Evolutionary conservation across 2,329 filamentous ascomycete genomes (phyloP), one percentile per base, ranked within the genome.

Genomic region (Colletotrichum costaricense): DNA sequence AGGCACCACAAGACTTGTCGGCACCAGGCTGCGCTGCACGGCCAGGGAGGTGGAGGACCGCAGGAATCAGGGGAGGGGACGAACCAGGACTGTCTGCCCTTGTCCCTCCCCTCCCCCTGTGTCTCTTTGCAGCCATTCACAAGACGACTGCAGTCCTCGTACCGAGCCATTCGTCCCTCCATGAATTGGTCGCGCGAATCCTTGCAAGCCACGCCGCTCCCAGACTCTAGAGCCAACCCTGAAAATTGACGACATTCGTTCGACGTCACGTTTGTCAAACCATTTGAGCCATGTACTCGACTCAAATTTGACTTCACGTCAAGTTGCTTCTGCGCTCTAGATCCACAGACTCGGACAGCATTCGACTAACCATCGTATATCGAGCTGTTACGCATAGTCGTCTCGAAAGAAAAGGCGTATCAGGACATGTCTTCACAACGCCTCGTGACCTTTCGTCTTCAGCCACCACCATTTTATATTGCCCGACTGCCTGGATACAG

Each of bases 181-280:
- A 52, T 54, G n/a, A 26, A 56, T 38, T 60, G 6, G n/a, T 28
- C n/a, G 64, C 33, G 30, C 57, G 14, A 33, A 72, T 69, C 69
- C 69, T 72, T 63, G 69, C 42, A 72, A 46, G 55, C 69, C 69
- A 68, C 35, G 46, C 64, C 63, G 26, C 38, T 28, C 56, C 52
- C 38, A 24, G n/a, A 30, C 52, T 19, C 55, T 58, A 14, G 49
- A 68, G 26, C 22, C 49, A 28, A 55, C 58, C 11, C 58, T 62
- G 35, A 69, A 28, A 69, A 69, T 69, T 46, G 67, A 69, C 52
- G 28, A 69, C 62, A 28, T 24, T 64, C n/a, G 5, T 38, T 57
- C 46, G 46, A 38, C 24, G 42, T 63, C 22, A 55, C 12, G 19
- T 52, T n/a, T 49, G 16, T n/a, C 26, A 16, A 33, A 52, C 22